phyloP scores from a whole-genome alignment of 78 protist genomes.

The Polysphondylium violaceum region DNA sequence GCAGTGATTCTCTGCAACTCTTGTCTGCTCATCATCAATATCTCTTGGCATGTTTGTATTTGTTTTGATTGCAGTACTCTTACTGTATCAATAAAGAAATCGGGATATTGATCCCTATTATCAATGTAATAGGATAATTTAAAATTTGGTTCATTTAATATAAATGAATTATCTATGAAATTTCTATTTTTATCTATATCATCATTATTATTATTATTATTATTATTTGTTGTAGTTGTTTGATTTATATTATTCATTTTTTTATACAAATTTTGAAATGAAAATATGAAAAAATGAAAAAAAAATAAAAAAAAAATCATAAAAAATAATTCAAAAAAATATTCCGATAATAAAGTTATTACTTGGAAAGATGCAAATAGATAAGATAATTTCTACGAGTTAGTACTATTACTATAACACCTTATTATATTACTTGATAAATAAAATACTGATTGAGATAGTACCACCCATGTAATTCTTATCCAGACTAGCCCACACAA shows the following conservation, averaged over 20 bases:
- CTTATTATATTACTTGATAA: too few species aligned
- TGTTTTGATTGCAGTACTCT: neutral
- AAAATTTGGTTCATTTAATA: slow-evolving; percentile 32
- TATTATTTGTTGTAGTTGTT: neutral
- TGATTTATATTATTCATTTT: neutral
- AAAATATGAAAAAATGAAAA: neutral
- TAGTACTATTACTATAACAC: too few species aligned
- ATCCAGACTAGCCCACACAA: too few species aligned
- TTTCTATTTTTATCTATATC: too few species aligned
- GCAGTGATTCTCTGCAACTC: slow-evolving; percentile 46
- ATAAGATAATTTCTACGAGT: too few species aligned
- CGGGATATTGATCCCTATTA: slow-evolving; percentile 4
- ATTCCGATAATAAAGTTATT: too few species aligned
- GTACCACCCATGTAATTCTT: too few species aligned
- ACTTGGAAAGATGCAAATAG: too few species aligned
- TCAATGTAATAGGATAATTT: slow-evolving; percentile 14
- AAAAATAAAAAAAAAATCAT: too few species aligned
- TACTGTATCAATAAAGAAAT: slow-evolving; percentile 8
- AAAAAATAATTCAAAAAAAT: too few species aligned
- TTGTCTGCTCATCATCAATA: slow-evolving; percentile 20
- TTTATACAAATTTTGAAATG: neutral
- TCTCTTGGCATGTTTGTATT: slow-evolving; percentile 1
- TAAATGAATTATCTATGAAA: neutral
- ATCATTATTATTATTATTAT: too few species aligned
- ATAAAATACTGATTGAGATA: too few species aligned